These are phyloP conservation scores for Microsporum ferrugineum DNA, from an alignment of 2,329 filamentous ascomycete genomes.

Conservation along the genomic window DNA sequence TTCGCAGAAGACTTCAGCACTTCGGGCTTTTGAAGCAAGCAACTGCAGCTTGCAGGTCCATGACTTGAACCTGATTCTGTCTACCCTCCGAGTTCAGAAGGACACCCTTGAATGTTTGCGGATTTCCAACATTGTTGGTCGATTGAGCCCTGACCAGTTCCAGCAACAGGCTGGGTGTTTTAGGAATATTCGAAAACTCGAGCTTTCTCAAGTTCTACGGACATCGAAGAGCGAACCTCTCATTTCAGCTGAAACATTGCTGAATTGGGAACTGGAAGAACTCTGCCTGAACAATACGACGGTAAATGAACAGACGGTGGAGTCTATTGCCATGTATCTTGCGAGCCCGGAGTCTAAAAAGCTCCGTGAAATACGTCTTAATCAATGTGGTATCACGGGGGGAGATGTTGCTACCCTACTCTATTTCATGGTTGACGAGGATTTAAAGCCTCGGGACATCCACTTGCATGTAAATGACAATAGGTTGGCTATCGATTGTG, in stretches of 20 bases:
- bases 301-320: conserved; percentile 52
- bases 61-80: conserved; percentile 47
- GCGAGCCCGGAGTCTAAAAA: conserved; percentile 48
- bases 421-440: conserved; percentile 47
- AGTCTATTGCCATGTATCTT: conserved; percentile 55
- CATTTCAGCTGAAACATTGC: conserved; percentile 53
- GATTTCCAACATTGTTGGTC: conserved; percentile 55
- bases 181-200: conserved; percentile 52
- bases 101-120: conserved; percentile 56
- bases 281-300: conserved; percentile 53
- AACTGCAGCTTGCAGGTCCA: conserved; percentile 46
- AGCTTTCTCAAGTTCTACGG: conserved; percentile 53
- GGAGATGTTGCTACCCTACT: conserved; percentile 54
- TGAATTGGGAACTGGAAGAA: conserved; percentile 57
- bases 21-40: conserved; percentile 57
- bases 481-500: conserved; percentile 35
- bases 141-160: conserved; percentile 52
- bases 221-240: conserved; percentile 53
- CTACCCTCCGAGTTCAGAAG: conserved; percentile 53
- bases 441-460: conserved; percentile 44
- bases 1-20: conserved; percentile 51
- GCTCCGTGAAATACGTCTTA: conserved; percentile 51
- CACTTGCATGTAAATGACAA: conserved; percentile 58
- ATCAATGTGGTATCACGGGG: conserved; percentile 56
- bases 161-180: conserved; percentile 57